Percentiles rank a stretch among this genome's conserved stretches.
These are phyloP conservation scores for Diaporthe amygdali DNA, from an alignment of 2,329 filamentous ascomycete species.

Conservation along the genomic window DNA sequence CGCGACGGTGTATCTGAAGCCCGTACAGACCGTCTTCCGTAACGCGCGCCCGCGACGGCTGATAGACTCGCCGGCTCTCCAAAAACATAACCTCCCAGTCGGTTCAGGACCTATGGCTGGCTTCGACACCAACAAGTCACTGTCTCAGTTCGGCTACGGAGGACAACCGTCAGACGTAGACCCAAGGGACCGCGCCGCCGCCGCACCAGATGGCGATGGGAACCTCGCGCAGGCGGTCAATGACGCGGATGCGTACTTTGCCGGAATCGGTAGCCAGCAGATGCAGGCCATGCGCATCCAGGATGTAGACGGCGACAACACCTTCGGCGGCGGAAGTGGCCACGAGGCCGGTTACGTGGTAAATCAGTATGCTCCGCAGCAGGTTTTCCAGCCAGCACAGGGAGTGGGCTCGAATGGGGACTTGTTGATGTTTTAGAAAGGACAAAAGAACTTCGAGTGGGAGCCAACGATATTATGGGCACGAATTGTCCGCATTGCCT, in stretches of 20 bases:
- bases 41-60: conserved; percentile 81
- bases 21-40: conserved; percentile 95
- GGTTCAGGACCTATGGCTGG: conserved; percentile 42
- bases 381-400: conserved; percentile 73
- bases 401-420: conserved; percentile 72
- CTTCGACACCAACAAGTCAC: conserved; percentile 62
- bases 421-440: conserved; percentile 65
- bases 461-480: background rate
- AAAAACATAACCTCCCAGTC: conserved; percentile 70
- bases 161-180: conserved; percentile 58
- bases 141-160: conserved; percentile 63
- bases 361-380: conserved; percentile 80
- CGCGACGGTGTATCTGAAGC: conserved; percentile 96
- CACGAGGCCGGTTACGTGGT: conserved; percentile 70
- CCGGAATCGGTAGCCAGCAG: conserved; percentile 74
- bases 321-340: conserved; percentile 63
- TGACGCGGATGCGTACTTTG: conserved; percentile 91
- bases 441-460: background rate
- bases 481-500: background rate
- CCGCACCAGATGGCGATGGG: conserved; percentile 31
- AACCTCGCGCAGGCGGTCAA: conserved; percentile 75
- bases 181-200: conserved; percentile 40
- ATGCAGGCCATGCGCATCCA: conserved; percentile 75
- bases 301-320: conserved; percentile 61
- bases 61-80: conserved; percentile 83